Conservation (phyloP, 345 rosid species). For the Rhodomyrtus tomentosa region DNA sequence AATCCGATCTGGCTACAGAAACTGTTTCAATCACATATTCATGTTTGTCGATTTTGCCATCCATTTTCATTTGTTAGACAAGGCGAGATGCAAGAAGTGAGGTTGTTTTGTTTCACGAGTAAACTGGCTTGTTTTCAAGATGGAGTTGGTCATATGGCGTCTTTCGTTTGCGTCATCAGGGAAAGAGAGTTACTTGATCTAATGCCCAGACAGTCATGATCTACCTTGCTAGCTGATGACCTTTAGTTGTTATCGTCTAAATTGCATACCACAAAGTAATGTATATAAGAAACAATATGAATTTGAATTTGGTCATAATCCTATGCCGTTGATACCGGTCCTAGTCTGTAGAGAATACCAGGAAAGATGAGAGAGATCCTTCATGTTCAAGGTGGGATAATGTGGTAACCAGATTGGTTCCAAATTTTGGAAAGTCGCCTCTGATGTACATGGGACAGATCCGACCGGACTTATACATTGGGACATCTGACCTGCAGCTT, state of each 20-base stretch:
- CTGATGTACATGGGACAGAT: constrained; percentile 22
- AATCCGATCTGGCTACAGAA: neutral
- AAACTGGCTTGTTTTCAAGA: no score
- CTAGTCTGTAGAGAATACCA: neutral
- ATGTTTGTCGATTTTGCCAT: neutral
- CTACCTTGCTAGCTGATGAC: neutral
- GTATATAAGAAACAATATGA: neutral
- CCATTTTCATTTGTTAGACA: neutral
- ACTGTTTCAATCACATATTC: neutral
- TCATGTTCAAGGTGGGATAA: constrained; percentile 23
- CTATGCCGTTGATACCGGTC: neutral
- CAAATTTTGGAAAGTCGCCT: constrained; percentile 23
- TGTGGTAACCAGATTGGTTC: constrained; percentile 33
- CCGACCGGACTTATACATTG: constrained; percentile 14
- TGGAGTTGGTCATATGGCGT: no score
- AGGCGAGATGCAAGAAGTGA: neutral
- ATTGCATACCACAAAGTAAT: no score
- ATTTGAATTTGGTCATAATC: neutral
- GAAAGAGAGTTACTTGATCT: neutral
- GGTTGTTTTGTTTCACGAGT: no score
- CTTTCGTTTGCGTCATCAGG: no score
- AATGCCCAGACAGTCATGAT: neutral
- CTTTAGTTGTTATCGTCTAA: neutral
- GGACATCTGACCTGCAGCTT: constrained; percentile 17
- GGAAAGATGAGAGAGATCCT: constrained; percentile 25